A percentile compares a stretch with the other conserved stretches of the same genome.
These are phyloP conservation scores for Vigna radiata DNA, from an alignment of 306 rosid species.

Conservation along the genomic window DNA sequence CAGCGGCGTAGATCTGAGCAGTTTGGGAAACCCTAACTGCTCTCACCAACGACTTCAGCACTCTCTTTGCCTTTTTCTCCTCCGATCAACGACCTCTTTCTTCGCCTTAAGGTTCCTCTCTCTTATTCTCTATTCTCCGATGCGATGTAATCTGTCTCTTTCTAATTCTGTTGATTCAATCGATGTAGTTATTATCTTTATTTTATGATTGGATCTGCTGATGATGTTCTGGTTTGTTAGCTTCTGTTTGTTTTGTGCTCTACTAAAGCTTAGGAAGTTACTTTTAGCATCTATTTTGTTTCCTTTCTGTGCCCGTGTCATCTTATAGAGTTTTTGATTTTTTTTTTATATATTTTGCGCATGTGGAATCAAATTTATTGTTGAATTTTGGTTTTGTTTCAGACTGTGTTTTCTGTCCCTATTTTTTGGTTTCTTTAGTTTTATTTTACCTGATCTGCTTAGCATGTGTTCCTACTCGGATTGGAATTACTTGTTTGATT, in stretches of 20 bases:
- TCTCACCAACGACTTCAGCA: background rate
- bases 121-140: background rate
- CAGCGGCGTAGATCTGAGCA: constrained; percentile 87
- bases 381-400: background rate
- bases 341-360: background rate
- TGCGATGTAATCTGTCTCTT: background rate
- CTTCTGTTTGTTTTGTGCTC: background rate
- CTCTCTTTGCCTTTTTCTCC: constrained; percentile 27
- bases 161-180: background rate
- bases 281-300: background rate
- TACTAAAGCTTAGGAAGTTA: background rate
- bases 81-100: constrained; percentile 41
- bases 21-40: constrained; percentile 71
- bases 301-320: background rate
- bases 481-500: constrained; percentile 5
- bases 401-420: background rate
- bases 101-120: constrained; percentile 26
- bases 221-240: background rate
- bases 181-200: background rate
- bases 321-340: background rate
- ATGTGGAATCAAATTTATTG: background rate
- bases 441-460: background rate
- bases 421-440: background rate
- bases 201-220: constrained; percentile 46
- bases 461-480: background rate